Conservation (phyloP, 345 rosid genomes). For the Lagerstroemia speciosa region DNA sequence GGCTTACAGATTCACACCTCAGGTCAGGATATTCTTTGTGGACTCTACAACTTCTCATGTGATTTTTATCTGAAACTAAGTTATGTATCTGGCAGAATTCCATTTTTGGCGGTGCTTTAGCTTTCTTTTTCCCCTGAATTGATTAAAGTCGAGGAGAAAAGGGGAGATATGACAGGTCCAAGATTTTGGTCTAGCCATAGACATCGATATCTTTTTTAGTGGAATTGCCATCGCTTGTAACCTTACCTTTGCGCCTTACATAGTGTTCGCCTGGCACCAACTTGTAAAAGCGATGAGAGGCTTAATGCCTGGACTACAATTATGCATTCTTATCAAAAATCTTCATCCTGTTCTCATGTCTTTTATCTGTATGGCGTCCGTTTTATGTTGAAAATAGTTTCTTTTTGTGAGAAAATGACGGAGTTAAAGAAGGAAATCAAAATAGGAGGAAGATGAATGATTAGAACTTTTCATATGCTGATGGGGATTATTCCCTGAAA, state of each 20-base stretch:
- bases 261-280: not conserved
- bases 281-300: not conserved
- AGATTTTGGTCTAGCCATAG: not conserved
- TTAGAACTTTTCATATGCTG: not conserved
- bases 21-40: not conserved
- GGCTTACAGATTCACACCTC: not conserved
- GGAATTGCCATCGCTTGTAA: not conserved
- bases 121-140: not conserved
- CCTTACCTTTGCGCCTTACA: not conserved
- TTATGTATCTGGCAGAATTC: not conserved
- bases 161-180: not conserved
- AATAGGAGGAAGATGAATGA: not conserved
- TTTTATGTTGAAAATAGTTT: not conserved
- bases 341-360: not conserved
- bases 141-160: not conserved
- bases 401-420: not conserved
- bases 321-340: not conserved
- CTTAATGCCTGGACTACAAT: not conserved
- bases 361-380: not conserved
- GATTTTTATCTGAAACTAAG: not conserved
- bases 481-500: not conserved
- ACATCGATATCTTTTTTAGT: not conserved
- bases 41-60: not conserved
- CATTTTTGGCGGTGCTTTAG: not conserved
- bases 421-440: not conserved